Percentiles rank a stretch among this genome's conserved stretches.
Evolutionary conservation across 257 asterid species (phyloP).

Genomic region (Sherardia arvensis): DNA sequence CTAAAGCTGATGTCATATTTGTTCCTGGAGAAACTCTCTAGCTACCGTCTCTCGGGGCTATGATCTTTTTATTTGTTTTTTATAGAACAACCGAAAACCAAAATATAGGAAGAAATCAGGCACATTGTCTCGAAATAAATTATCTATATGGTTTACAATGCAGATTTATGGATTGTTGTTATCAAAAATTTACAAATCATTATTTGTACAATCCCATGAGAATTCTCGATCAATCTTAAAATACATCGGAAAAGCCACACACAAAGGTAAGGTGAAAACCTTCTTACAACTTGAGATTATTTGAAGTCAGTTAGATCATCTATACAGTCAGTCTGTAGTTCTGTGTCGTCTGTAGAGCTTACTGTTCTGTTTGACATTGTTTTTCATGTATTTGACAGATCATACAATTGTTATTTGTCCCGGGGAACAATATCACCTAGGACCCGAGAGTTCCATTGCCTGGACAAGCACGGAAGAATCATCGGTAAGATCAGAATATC

Average conservation of each 20-base stretch:
- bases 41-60: neutral
- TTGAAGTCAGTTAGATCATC: slow-evolving; percentile 8
- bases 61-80: too few relatives aligned
- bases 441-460: slow-evolving; percentile 97
- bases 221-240: neutral
- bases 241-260: neutral
- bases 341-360: neutral
- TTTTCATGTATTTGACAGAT: slow-evolving; percentile 5
- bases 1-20: slow-evolving; percentile 56
- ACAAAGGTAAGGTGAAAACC: neutral
- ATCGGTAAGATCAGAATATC: slow-evolving; percentile 91
- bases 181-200: neutral
- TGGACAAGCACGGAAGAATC: slow-evolving; percentile 81
- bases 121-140: neutral
- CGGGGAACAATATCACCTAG: slow-evolving; percentile 36
- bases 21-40: slow-evolving; percentile 28
- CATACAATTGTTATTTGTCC: neutral
- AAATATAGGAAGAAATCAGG: neutral
- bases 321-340: slow-evolving; percentile 6
- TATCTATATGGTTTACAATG: neutral
- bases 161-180: neutral
- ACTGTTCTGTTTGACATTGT: neutral
- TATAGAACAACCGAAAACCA: neutral
- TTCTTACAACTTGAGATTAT: slow-evolving; percentile 1
- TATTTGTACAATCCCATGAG: slow-evolving; percentile 2